Evolutionary conservation across 352 stramenopile genomes (phyloP).

Genomic region (Globisporangium apiculatum): DNA sequence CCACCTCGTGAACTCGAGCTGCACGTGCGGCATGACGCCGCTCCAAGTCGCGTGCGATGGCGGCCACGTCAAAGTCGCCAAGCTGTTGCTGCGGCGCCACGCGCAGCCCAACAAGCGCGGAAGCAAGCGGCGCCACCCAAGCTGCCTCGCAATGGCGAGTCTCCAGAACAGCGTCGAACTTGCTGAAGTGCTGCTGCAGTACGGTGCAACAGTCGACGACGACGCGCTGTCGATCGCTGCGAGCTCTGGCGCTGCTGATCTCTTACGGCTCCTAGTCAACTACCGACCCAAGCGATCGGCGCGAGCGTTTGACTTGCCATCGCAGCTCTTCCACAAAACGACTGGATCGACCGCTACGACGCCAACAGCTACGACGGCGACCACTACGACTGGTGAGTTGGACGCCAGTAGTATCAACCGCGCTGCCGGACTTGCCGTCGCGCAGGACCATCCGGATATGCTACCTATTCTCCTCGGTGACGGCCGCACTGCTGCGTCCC

Average conservation of each 20-base stretch:
- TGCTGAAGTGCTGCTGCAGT: slow-evolving; percentile 51
- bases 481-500: slow-evolving; percentile 24
- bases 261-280: slow-evolving; percentile 32
- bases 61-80: slow-evolving; percentile 45
- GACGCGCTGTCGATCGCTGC: slow-evolving; percentile 42
- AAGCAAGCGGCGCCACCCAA: slow-evolving; percentile 34
- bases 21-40: slow-evolving; percentile 58
- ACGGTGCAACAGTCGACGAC: slow-evolving; percentile 53
- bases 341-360: not conserved
- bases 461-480: slow-evolving; percentile 46
- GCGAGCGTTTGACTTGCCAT: slow-evolving; percentile 16
- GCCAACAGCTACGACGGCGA: not conserved
- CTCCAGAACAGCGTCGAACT: slow-evolving; percentile 34
- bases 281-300: slow-evolving; percentile 13
- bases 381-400: slow-evolving; percentile 23
- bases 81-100: slow-evolving; percentile 53
- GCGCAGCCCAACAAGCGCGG: slow-evolving; percentile 42
- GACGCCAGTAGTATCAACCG: slow-evolving; percentile 27
- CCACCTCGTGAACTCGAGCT: slow-evolving; percentile 62
- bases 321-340: slow-evolving; percentile 14
- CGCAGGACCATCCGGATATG: slow-evolving; percentile 31
- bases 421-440: slow-evolving; percentile 40
- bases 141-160: slow-evolving; percentile 46
- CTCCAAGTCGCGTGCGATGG: slow-evolving; percentile 59
- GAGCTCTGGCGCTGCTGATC: slow-evolving; percentile 29